Conservation (phyloP, 768 basidiomycete species). For the Panellus pusillus region DNA sequence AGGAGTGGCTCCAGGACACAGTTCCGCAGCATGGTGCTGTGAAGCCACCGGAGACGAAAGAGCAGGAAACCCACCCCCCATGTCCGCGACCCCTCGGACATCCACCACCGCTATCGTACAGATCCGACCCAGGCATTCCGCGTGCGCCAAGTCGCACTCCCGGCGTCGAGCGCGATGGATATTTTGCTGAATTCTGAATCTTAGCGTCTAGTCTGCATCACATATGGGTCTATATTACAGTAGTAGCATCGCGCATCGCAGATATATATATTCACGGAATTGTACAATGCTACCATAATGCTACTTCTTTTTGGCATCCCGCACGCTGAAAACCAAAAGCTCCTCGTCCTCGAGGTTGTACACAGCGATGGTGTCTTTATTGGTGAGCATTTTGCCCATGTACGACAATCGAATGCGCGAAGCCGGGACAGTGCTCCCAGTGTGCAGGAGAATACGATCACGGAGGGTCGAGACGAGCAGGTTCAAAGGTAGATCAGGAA, state of each 20-base stretch:
- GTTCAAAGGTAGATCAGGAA: constrained; percentile 83
- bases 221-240: not conserved
- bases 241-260: not conserved
- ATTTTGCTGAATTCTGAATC: constrained; percentile 8
- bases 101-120: not conserved
- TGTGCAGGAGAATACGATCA: constrained; percentile 79
- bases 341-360: constrained; percentile 95
- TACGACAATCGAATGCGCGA: constrained; percentile 81
- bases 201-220: not conserved
- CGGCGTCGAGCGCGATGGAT: constrained; percentile 8
- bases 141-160: not conserved
- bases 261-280: constrained; percentile 6
- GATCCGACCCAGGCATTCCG: constrained; percentile 6
- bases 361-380: constrained; percentile 78
- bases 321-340: constrained; percentile 70
- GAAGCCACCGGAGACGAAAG: constrained; percentile 11
- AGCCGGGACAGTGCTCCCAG: constrained; percentile 78
- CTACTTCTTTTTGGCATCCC: constrained; percentile 74
- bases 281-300: constrained; percentile 1
- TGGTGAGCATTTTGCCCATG: constrained; percentile 82
- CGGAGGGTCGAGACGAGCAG: constrained; percentile 86
- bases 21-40: constrained; percentile 39
- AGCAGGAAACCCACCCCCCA: constrained; percentile 5
- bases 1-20: constrained; percentile 69
- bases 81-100: not conserved